Conservation (phyloP, 169 alveolate species). For the Eimeria sp. region DNA sequence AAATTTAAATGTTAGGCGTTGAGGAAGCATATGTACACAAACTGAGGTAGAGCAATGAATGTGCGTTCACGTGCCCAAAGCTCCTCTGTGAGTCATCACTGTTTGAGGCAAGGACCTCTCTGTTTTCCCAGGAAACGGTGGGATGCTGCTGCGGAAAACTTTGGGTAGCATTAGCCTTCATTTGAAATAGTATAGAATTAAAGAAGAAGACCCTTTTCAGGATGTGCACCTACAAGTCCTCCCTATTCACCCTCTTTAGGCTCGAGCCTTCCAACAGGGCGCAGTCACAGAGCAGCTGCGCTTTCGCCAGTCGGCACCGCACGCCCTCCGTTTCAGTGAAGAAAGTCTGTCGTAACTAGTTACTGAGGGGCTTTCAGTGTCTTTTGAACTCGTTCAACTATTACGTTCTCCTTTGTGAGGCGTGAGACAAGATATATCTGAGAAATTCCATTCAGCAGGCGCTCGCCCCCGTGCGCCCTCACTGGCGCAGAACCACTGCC, state of each 20-base stretch:
- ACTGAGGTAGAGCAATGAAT: neutral
- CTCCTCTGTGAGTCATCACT: neutral
- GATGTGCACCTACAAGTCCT: neutral
- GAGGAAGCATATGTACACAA: neutral
- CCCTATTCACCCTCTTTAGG: neutral
- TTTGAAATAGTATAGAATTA: neutral
- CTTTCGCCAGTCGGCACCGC: slow-evolving; percentile 29
- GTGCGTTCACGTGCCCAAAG: neutral
- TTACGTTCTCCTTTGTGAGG: neutral
- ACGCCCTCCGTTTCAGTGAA: slow-evolving; percentile 16
- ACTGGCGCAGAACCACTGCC: neutral
- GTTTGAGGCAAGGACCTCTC: neutral
- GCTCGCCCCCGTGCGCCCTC: neutral
- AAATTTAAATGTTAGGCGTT: neutral
- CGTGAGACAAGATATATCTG: neutral
- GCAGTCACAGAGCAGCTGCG: slow-evolving; percentile 36
- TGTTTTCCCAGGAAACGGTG: neutral
- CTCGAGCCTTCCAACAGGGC: neutral
- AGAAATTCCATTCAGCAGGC: neutral
- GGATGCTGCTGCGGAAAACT: neutral
- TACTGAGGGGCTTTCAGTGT: slow-evolving; percentile 5
- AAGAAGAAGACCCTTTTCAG: neutral
- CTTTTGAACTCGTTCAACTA: neutral
- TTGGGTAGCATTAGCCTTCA: neutral
- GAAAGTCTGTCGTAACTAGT: neutral